These are phyloP conservation scores for Prunella vulgaris DNA, from an alignment of 257 asterid genomes.

Conservation along the genomic window DNA sequence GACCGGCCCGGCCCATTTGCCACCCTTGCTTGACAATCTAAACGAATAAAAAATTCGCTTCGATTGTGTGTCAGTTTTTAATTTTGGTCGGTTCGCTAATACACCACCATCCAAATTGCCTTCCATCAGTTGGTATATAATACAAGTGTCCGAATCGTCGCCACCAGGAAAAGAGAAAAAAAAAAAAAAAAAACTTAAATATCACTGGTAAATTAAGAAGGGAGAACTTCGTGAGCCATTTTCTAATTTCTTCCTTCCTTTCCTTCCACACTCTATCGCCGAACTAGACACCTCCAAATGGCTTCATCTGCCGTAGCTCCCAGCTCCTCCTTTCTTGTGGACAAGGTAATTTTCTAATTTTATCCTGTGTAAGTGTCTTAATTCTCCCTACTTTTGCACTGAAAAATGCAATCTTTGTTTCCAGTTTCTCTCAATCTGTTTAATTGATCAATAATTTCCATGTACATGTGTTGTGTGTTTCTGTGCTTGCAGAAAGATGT, in stretches of 20 bases:
- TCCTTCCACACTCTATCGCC: background rate
- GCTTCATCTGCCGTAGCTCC: slow-evolving; percentile 56
- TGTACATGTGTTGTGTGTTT: background rate
- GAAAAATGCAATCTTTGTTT: background rate
- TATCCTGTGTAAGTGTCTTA: background rate
- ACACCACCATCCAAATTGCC: too few species aligned
- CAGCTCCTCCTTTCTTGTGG: slow-evolving; percentile 35
- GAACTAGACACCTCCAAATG: slow-evolving; percentile 31
- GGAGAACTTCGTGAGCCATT: too few species aligned
- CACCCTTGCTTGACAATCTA: too few species aligned
- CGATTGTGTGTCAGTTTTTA: too few species aligned
- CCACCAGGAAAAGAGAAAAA: too few species aligned
- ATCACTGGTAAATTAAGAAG: too few species aligned
- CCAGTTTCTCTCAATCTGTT: background rate
- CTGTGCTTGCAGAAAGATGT: slow-evolving; percentile 51
- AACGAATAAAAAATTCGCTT: too few species aligned
- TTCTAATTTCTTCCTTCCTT: background rate
- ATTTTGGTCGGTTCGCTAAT: too few species aligned
- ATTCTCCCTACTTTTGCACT: background rate
- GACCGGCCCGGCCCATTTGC: too few species aligned
- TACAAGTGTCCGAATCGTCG: too few species aligned
- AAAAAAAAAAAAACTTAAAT: too few species aligned
- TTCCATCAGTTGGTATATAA: too few species aligned
- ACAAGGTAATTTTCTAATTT: slow-evolving; percentile 35
- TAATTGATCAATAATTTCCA: background rate